Base-by-base conservation (phyloP, 495 filamentous ascomycete genomes). In the Pyrenopolyporus hunteri region DNA sequence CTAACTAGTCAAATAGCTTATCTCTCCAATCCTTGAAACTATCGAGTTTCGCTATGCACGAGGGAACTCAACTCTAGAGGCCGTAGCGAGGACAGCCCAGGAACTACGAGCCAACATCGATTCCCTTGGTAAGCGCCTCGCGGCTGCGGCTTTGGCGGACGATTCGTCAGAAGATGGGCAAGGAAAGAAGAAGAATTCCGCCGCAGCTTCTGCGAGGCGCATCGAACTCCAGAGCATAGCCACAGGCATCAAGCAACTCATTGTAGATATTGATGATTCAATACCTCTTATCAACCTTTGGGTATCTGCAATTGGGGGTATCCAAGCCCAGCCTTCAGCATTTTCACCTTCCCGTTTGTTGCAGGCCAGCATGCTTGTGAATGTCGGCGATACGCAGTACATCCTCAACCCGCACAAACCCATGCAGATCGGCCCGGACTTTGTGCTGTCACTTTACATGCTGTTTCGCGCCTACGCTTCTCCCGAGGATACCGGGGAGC, bases 371-470 rank as follows among this genome's bases (percentile, higher is more conserved):
- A 92, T 91, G 19, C 90, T 97, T 57, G 82, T 99, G 28, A 95
- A 87, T 29, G 87, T 89, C 43, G 93, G 92, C 3, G 95, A 98
- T 74, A 86, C 87, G 0, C 89, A 92, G 57, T 98, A 95, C 71
- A 82, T 83, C 4, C 78, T 86, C 63, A 77, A 83, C 4, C 82
- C 86, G 9, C 79, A 75, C 0, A 73, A 79, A 5, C 81, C 90
- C 1, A 85, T 92, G 31, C 95, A 97, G 64, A 85, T 98, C 45
- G 95, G 95, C 0, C 90, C 94, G 0, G 86, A 87, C 0, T 98
- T 97, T 68, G 91, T 84, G 0, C 71, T 98, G 11, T 95, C 93
- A 1, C 79, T 98, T 72, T 99, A 98, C 75, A 98, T 99, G 95
- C 85, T 97, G 4, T 99, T 98, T 69, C 81, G 85, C 9, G 86